Evolutionary conservation across 1,139 yeast genomes (phyloP), one percentile per base, ranked within the genome.

Genomic region (Arxiozyma bovina): DNA sequence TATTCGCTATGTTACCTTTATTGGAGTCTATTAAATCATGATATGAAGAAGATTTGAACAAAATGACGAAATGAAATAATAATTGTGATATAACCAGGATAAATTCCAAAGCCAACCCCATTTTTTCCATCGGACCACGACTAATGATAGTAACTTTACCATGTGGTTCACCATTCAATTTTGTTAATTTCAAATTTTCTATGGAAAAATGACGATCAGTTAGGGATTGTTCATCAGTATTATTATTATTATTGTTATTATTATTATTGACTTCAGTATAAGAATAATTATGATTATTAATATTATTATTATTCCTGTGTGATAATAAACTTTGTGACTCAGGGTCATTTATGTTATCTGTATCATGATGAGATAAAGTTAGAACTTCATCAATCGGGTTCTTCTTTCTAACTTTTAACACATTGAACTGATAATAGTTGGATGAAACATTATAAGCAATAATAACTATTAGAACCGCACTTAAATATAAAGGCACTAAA

Each of bases 111-210:
- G 74, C 66, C 7, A 83, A 79, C 61, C 81, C 74, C 40, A 77
- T 58, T 57, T 82, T 75, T 60, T 84, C 90, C n/a, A 57, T 59
- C 3, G 70, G 60, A 47, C 74, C 71, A 65, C 84, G 79, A 54
- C 68, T 71, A 4, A 82, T 74, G 30, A 72, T 63, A 53, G 73
- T 67, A 17, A 72, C 61, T 6, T 67, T 66, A 2, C 87, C 87
- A 55, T 77, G 80, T n/a, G 82, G 79, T 8, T 77, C 73, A 15
- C 87, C 88, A 63, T 81, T 61, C 8, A 66, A 47, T 51, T 69
- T 68, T 1, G 61, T 58, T 1, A 67, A 60, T 8, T 68, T 63
- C 2, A 70, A 52, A 7, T 67, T 65, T n/a, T 67, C 65, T 7
- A 70, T 63, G 43, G 70, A 69, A 41, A 69, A 70, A 59, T 70